phyloP scores from a whole-genome alignment of 1,139 yeast genomes.

The Suhomyces guaymorum region DNA sequence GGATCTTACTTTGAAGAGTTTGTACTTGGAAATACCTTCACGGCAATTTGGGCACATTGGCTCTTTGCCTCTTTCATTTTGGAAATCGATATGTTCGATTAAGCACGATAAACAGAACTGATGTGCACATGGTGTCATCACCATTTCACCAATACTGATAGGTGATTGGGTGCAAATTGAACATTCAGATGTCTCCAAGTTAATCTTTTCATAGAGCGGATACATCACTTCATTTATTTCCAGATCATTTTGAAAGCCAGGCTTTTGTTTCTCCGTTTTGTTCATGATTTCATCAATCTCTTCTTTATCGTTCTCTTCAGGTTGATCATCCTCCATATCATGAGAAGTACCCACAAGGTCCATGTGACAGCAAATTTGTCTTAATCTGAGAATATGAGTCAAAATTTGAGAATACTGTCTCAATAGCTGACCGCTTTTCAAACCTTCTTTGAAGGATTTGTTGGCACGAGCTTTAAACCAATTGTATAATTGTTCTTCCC shows the following conservation, averaged over 20 bases:
- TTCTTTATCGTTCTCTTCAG: conserved; percentile 16
- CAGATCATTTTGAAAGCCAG: conserved; percentile 38
- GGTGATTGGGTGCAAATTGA: conserved; percentile 77
- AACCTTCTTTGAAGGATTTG: conserved; percentile 61
- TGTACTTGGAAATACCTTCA: conserved; percentile 40
- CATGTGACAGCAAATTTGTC: conserved; percentile 90
- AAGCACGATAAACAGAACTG: conserved; percentile 74
- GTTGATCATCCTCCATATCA: conserved; percentile 37
- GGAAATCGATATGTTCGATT: conserved; percentile 65
- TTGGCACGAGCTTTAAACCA: conserved; percentile 73
- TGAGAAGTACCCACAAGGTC: conserved; percentile 53
- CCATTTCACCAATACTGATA: conserved; percentile 55
- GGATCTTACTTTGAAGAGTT: conserved; percentile 41
- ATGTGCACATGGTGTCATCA: conserved; percentile 81
- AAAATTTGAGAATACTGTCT: conserved; percentile 77
- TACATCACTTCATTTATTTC: conserved; percentile 34
- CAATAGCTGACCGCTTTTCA: conserved; percentile 68
- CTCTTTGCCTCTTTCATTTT: conserved; percentile 31
- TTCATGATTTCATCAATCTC: conserved; percentile 20
- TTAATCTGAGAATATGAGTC: conserved; percentile 76
- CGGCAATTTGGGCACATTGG: conserved; percentile 67
- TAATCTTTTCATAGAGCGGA: conserved; percentile 21
- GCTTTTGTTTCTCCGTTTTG: too few relatives aligned
- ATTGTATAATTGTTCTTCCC: conserved; percentile 67
- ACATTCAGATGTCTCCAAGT: conserved; percentile 66